phyloP scores from a whole-genome alignment of 768 basidiomycete genomes.

The Russula abietina region DNA sequence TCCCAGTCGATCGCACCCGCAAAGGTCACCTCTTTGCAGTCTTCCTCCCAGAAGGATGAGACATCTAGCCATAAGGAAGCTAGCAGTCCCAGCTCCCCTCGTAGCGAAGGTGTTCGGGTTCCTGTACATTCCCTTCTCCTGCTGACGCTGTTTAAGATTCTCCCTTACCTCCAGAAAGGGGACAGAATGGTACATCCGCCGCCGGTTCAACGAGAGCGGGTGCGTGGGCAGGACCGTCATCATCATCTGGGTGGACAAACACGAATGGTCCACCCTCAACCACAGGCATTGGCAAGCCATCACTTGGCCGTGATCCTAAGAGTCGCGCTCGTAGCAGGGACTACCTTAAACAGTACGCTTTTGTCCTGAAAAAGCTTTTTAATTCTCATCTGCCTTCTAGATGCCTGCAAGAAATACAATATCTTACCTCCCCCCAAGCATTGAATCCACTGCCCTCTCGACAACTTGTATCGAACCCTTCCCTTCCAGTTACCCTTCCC shows the following conservation, averaged over 20 bases:
- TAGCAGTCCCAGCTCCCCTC: conserved; percentile 76
- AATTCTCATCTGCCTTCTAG: conserved; percentile 36
- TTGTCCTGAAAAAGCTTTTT: conserved; percentile 85
- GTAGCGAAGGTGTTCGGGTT: conserved; percentile 63
- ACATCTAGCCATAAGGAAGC: conserved; percentile 67
- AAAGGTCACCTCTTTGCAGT: conserved; percentile 60
- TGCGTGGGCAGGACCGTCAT: conserved; percentile 46
- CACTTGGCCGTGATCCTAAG: conserved; percentile 87
- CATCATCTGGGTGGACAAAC: conserved; percentile 42
- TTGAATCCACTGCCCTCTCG: conserved; percentile 94
- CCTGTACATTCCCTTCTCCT: conserved; percentile 16
- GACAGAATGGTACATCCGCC: conserved; percentile 35
- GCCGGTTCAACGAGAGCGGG: conserved; percentile 45
- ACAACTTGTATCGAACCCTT: conserved; percentile 62
- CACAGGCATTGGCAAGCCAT: conserved; percentile 52
- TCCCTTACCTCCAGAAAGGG: conserved; percentile 60
- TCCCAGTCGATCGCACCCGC: conserved; percentile 52
- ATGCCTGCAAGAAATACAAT: conserved; percentile 96
- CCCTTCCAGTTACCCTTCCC: conserved; percentile 58
- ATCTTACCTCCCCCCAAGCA: conserved; percentile 93
- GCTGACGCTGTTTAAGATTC: conserved; percentile 46
- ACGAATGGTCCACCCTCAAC: conserved; percentile 42
- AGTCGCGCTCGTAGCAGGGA: conserved; percentile 90
- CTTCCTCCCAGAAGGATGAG: conserved; percentile 63
- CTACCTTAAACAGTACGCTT: conserved; percentile 91